Evolutionary conservation across 768 basidiomycete species (phyloP).

Genomic region (Nidularia pulvinata): DNA sequence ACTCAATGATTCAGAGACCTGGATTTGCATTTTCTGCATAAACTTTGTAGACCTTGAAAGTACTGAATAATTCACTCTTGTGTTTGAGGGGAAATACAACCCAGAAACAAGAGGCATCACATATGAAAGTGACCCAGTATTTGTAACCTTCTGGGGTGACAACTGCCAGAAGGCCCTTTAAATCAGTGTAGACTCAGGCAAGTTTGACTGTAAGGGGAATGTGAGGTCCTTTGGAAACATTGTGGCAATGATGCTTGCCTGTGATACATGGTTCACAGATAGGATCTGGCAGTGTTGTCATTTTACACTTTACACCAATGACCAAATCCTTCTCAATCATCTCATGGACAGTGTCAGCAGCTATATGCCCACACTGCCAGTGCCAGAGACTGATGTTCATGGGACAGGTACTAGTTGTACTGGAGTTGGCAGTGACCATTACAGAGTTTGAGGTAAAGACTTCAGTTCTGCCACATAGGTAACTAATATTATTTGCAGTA

Average conservation of each 20-base stretch:
- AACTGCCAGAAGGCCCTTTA: constrained; percentile 22
- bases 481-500: not conserved
- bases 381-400: not conserved
- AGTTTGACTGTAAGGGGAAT: constrained; percentile 8
- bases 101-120: constrained; percentile 14
- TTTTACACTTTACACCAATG: not conserved
- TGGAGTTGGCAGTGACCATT: not conserved
- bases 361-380: not conserved
- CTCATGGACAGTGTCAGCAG: not conserved
- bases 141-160: constrained; percentile 11
- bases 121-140: constrained; percentile 28
- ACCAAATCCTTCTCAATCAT: not conserved
- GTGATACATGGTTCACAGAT: constrained; percentile 1
- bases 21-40: not conserved
- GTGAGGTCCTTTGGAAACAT: constrained; percentile 2
- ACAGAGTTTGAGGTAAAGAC: not conserved
- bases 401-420: not conserved
- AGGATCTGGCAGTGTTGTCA: not conserved
- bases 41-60: not conserved
- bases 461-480: not conserved
- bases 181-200: constrained; percentile 21
- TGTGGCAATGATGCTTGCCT: constrained; percentile 11
- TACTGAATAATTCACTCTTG: constrained; percentile 14
- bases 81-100: constrained; percentile 12
- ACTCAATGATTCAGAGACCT: not conserved